phyloP scores from a whole-genome alignment of 2,329 filamentous ascomycete genomes.

The Botrytis byssoidea region DNA sequence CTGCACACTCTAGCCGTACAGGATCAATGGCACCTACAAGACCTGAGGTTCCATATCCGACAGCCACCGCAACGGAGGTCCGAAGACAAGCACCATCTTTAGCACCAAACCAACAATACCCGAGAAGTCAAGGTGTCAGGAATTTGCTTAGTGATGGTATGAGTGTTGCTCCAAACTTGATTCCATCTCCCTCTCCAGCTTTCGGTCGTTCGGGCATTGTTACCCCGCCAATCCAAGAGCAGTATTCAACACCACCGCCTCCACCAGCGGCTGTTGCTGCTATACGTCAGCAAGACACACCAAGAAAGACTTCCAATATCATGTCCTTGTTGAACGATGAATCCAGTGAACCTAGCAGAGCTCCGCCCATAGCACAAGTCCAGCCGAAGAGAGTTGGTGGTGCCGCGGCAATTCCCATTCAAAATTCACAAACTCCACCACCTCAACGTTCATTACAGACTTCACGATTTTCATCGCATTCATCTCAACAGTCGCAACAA shows the following conservation, averaged over 20 bases:
- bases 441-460: constrained; percentile 34
- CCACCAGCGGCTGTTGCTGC: constrained; percentile 43
- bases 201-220: constrained; percentile 33
- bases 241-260: constrained; percentile 30
- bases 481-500: constrained; percentile 27
- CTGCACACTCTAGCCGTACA: constrained; percentile 28
- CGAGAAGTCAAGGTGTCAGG: constrained; percentile 31
- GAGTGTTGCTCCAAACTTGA: constrained; percentile 28
- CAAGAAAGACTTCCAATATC: constrained; percentile 62
- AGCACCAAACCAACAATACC: constrained; percentile 27
- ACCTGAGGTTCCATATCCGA: constrained; percentile 27
- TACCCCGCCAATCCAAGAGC: constrained; percentile 32
- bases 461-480: constrained; percentile 43
- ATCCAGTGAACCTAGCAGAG: constrained; percentile 43
- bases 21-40: constrained; percentile 30
- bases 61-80: constrained; percentile 4
- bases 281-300: constrained; percentile 44
- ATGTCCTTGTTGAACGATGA: constrained; percentile 61
- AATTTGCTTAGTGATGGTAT: constrained; percentile 33
- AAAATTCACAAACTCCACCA: constrained; percentile 27
- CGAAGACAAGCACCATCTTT: constrained; percentile 30
- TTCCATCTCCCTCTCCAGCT: constrained; percentile 33
- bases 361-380: constrained; percentile 32
- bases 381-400: constrained; percentile 25
- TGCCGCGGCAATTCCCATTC: constrained; percentile 30